phyloP scores from a whole-genome alignment of 1,284 basidiomycete species.

The Microbotryomycetes sp. region DNA sequence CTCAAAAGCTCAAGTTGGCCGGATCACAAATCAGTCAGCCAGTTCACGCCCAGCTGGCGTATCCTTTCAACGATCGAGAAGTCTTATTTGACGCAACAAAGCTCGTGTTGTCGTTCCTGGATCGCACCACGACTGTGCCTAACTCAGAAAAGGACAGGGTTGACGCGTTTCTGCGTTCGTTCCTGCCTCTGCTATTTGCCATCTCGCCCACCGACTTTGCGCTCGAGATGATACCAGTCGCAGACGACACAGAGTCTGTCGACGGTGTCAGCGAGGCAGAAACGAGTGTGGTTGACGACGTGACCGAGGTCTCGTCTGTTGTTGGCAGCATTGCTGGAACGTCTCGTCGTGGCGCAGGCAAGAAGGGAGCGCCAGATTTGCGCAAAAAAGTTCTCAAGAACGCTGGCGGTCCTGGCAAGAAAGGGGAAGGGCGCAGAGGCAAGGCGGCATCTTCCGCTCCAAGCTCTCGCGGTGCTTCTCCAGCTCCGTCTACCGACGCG shows the following conservation, averaged over 20 bases:
- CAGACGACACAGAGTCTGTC: conserved; percentile 21
- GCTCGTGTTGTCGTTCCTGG: conserved; percentile 82
- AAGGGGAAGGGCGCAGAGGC: conserved; percentile 25
- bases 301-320: conserved; percentile 38
- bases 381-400: conserved; percentile 69
- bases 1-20: conserved; percentile 55
- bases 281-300: conserved; percentile 37
- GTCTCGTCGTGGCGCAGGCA: conserved; percentile 37
- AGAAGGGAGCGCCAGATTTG: conserved; percentile 59
- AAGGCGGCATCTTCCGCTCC: conserved; percentile 24
- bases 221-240: conserved; percentile 11
- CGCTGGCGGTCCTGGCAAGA: conserved; percentile 32
- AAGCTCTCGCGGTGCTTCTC: not conserved
- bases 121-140: conserved; percentile 67
- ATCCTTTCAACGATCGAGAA: conserved; percentile 66
- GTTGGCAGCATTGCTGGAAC: not conserved
- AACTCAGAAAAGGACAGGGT: conserved; percentile 71
- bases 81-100: conserved; percentile 84
- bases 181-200: conserved; percentile 55
- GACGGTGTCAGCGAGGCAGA: conserved; percentile 63
- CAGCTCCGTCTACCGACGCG: not conserved
- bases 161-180: conserved; percentile 75
- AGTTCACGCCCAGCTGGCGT: conserved; percentile 64
- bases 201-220: conserved; percentile 26
- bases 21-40: conserved; percentile 34